Evolutionary conservation across 306 rosid species (phyloP), one percentile per base, ranked within the genome.

Genomic region (Quercus mongolica): DNA sequence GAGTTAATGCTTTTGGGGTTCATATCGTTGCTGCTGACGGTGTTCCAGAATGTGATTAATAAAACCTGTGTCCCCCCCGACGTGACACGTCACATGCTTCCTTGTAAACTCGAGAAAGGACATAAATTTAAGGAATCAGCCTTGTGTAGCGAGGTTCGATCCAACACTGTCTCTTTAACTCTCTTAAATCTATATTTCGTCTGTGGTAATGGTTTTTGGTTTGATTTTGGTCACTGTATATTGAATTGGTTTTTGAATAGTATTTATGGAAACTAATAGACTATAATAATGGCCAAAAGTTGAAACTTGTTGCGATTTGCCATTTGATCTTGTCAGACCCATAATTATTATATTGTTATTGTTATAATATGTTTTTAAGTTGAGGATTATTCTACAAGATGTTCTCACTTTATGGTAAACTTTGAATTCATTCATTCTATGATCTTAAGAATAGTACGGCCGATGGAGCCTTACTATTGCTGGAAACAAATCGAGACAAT

Each of bases 1-100:
- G 99, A 95, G 88, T 78, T 95, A 56, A 95, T 92, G 99, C 86
- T 95, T 10, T 59, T 95, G 83, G 99, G 99, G 2, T 95, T 95
- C 65, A 95, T 95, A 31, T 95, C 99, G 6, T 92, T 95, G 56
- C 90, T 95, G 9, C 84, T 95, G 68, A 89, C 99, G 28, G 99
- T 95, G 18, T 81, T 86, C 0, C 98, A 91, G 76, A 90, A 86
- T 52, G 23, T 84, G 51, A 82, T 95, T n/a, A 82, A 94, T 74
- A 92, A 89, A 85, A 77, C 90, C 69, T 95, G 99, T 57, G 92
- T 93, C 23, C 69, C 82, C 0, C 35, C 65, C n/a, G 8, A 8
- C 7, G 4, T 88, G 17, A 71, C 78, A 6, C 82, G 68, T 18
- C 91, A 95, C 61, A 82, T 87, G 90, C 94, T 95, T 33, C 99